Base-by-base conservation (phyloP, 768 basidiomycete species). In the Stropharia rugosoannulata region DNA sequence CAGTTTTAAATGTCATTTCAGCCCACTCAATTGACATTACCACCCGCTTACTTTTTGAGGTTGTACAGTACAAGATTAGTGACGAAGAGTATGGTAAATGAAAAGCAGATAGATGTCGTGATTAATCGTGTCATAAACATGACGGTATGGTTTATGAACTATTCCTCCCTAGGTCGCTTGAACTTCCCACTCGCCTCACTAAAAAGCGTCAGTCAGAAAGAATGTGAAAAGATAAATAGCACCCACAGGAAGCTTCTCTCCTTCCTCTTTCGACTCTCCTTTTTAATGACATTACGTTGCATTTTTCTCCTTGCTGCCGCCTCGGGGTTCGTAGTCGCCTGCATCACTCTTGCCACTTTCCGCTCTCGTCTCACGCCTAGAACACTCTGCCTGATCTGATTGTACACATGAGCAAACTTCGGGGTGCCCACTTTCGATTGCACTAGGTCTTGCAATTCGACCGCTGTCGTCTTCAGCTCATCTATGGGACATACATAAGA, bases 401-500 rank as follows among this genome's bases (percentile, higher is more conserved):
- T 93, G 75, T 97, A 97, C 0, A 80, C 80, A 10, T 70, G 69
- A 1, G 94, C 83, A 70, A 97, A 98, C 62, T 81, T 84, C 7
- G 89, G 89, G n/a, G 85, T 83, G 35, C 95, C 95, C 42, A 98
- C 87, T 79, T 93, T 93, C 44, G 72, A 69, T 67, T 95, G 95
- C 3, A 99, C 73, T 5, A 98, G 81, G 54, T 95, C 93, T 59
- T 92, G 89, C 19, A 98, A 74, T 70, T 99, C 95, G 10, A 80
- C 74, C 1, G 90, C 87, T 0, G 92, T 78, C 1, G 82, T 83
- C 68, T 93, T 91, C 16, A 98, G 74, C 49, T 95, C 93, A 29
- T 19, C 12, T 29, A 36, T 36, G n/a, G 1, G 29, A 4, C 9
- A 38, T 25, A 38, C 27, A 27, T 50, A 25, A 25, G 42, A 15